A percentile compares a stretch with the other conserved stretches of the same genome.
Conservation (phyloP, 2,329 filamentous ascomycete species). For the Claviceps pazoutovae region DNA sequence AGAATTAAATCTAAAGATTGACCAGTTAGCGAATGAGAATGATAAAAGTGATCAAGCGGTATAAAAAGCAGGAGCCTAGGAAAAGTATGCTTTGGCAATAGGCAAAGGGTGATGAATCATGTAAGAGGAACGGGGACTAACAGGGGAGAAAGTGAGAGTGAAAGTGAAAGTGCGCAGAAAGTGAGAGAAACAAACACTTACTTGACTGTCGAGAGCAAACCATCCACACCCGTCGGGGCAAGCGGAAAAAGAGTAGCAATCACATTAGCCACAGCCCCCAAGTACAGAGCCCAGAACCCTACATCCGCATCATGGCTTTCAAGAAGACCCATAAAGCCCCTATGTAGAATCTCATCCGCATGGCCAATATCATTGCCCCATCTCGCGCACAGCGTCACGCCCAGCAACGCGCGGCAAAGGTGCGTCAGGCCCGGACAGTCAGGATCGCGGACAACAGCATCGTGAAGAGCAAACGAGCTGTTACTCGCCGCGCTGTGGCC, state of each 20-base stretch:
- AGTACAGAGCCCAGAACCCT: constrained; percentile 39
- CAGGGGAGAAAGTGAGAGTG: background rate
- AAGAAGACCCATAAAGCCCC: constrained; percentile 28
- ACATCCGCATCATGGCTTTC: constrained; percentile 22
- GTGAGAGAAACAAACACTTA: constrained; percentile 11
- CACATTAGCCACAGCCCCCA: constrained; percentile 32
- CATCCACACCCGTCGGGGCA: constrained; percentile 22
- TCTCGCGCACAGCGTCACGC: constrained; percentile 55
- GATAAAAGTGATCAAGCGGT: background rate
- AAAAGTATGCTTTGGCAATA: too few species aligned
- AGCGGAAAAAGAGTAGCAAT: constrained; percentile 29
- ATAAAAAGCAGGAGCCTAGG: background rate
- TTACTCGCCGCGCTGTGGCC: constrained; percentile 38
- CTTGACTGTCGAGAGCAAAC: constrained; percentile 25
- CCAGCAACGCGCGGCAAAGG: constrained; percentile 54
- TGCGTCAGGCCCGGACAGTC: constrained; percentile 63
- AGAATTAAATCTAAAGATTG: constrained; percentile 1
- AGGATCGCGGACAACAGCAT: constrained; percentile 54
- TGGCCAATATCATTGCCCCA: constrained; percentile 52
- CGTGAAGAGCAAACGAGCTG: constrained; percentile 57
- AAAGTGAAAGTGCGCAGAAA: background rate
- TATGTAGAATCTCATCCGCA: constrained; percentile 30
- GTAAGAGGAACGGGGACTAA: too few species aligned
- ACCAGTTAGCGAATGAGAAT: background rate
- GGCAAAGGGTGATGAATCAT: too few species aligned